These are phyloP conservation scores for Inga leiocalycina DNA, from an alignment of 306 rosid genomes.

Conservation along the genomic window DNA sequence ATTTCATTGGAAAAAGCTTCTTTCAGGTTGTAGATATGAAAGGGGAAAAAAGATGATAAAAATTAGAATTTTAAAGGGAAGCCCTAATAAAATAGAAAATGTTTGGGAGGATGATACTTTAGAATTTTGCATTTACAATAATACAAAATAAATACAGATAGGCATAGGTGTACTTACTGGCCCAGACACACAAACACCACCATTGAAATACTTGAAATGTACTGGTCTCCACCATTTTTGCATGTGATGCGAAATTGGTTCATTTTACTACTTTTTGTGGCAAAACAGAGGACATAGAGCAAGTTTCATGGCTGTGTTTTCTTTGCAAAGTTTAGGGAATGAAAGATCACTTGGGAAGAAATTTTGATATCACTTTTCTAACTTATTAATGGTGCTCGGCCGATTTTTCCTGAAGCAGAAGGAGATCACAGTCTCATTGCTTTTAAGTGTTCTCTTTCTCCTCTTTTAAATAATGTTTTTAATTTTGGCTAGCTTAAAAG, in stretches of 20 bases:
- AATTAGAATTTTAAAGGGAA: not conserved
- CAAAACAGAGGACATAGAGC: not conserved
- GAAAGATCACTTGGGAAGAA: not conserved
- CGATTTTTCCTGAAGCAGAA: not conserved
- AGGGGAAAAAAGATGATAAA: not conserved
- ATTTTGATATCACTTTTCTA: not conserved
- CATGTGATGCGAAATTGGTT: no score
- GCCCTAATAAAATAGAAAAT: not conserved
- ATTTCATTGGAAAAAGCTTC: not conserved
- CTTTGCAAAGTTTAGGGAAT: not conserved
- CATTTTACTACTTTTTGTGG: no score
- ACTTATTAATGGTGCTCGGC: not conserved
- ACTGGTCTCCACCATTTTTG: no score
- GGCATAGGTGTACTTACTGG: no score
- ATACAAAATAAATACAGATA: no score
- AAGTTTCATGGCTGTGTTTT: not conserved
- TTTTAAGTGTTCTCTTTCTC: not conserved
- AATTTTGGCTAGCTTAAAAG: no score
- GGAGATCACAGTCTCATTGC: not conserved
- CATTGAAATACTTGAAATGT: no score
- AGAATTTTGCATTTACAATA: no score
- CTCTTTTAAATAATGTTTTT: no score
- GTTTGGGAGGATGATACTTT: not conserved
- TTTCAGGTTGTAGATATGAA: slow-evolving; percentile 4
- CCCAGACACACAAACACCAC: no score